Base-by-base conservation (phyloP, 495 filamentous ascomycete genomes). In the Aspergillus haitiensis region DNA sequence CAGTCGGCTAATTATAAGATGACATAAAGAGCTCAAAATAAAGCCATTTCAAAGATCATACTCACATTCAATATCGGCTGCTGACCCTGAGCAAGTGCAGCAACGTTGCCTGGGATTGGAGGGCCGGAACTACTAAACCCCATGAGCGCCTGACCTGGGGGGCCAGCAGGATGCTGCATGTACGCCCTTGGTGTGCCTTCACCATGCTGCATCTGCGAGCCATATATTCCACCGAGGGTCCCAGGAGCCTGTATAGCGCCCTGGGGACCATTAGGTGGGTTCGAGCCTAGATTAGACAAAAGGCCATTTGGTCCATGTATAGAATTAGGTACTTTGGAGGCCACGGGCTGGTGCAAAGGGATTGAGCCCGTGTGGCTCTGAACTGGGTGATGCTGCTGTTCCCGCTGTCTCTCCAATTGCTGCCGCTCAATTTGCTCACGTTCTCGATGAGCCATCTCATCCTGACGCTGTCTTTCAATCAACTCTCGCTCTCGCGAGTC, bases 31-130 rank as follows among this genome's bases (percentile, higher is more conserved):
- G 6, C 16, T 12, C 10, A 39, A 10, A 52, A 11, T 13, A 55
- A 18, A 40, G 8, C 5, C 4, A 15, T 2, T 42, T 42, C 44
- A 18, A 18, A 47, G 27, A 39, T 37, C 44, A 3, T 13, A 82
- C 87, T 82, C 75, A 91, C 89, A 75, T 97, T 97, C 32, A 97
- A 74, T 61, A 97, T 97, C 13, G 93, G 93, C 70, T 97, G 92
- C 70, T 97, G 93, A n/a, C 91, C 92, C 71, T 92, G 89, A 10
- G 80, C 81, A 51, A 87, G 69, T 35, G 85, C 82, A 58, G 88
- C 83, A n/a, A 82, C 83, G 65, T 77, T 73, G 35, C 78, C 67
- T 54, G 83, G 76, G 64, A 83, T 77, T 59, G 76, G 70, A 64
- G 81, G 68, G 44, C 72, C 71, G 48, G 73, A 59, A 61, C 75